A percentile compares a stretch with the other conserved stretches of the same genome.
phyloP scores from a whole-genome alignment of 2,329 filamentous ascomycete species.

The Colletotrichum karsti region DNA sequence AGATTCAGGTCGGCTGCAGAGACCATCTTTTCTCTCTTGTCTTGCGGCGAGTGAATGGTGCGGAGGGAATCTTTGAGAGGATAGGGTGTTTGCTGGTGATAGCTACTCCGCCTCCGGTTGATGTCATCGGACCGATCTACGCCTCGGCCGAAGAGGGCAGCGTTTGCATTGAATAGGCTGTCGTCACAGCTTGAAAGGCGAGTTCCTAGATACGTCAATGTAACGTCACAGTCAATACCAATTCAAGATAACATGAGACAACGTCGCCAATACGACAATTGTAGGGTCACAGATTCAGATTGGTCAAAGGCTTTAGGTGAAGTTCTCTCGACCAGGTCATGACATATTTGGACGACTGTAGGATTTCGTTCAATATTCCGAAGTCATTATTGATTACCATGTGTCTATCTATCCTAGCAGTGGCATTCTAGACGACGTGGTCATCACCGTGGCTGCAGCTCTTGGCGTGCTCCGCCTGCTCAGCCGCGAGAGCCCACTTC shows the following conservation, averaged over 20 bases:
- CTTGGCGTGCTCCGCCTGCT: slow-evolving; percentile 28
- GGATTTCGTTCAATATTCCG: no score
- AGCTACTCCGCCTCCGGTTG: neutral
- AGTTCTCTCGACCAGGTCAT: no score
- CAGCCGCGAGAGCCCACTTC: slow-evolving; percentile 29
- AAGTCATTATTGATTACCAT: no score
- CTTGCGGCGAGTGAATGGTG: neutral
- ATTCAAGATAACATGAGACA: neutral
- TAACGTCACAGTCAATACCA: neutral
- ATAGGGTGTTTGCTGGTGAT: neutral
- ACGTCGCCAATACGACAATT: no score
- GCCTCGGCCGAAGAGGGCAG: neutral
- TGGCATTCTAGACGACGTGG: neutral
- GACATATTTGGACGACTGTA: no score
- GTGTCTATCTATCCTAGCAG: no score
- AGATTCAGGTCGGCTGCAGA: neutral
- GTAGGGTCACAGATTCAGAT: no score
- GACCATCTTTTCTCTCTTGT: neutral
- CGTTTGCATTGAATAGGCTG: neutral
- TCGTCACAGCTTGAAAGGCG: neutral
- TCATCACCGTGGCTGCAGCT: slow-evolving; percentile 27
- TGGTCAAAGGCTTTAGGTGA: no score
- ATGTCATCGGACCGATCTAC: neutral
- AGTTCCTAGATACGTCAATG: neutral
- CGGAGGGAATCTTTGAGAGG: neutral